Percentiles rank a stretch among this genome's conserved stretches.
Evolutionary conservation across 805 yeast species (phyloP).

Genomic region (Yamadazyma phyllophila): DNA sequence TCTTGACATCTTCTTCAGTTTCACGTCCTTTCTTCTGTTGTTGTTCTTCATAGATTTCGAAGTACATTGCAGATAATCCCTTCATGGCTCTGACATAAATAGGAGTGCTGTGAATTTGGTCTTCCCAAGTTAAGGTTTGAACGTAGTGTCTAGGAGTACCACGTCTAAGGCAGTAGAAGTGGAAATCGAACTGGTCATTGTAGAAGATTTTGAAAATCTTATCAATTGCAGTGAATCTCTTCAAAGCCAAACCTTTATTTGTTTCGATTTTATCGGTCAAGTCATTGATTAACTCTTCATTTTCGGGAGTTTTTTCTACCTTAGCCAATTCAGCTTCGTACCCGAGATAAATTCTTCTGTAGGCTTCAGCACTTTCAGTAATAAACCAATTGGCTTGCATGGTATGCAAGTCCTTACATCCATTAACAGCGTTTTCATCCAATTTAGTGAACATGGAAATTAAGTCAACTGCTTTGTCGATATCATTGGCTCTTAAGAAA

Average conservation of each 20-base stretch:
- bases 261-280: conserved; percentile 44
- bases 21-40: conserved; percentile 8
- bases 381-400: conserved; percentile 94
- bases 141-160: conserved; percentile 87
- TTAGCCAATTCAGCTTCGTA: conserved; percentile 22
- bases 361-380: conserved; percentile 81
- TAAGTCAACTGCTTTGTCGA: conserved; percentile 70
- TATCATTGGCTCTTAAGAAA: conserved; percentile 67
- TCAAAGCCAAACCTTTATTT: conserved; percentile 70
- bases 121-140: conserved; percentile 80
- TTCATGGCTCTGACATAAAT: conserved; percentile 66
- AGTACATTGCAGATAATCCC: conserved; percentile 60
- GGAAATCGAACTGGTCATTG: conserved; percentile 92
- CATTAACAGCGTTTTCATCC: conserved; percentile 77
- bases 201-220: conserved; percentile 68
- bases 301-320: conserved; percentile 19
- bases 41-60: conserved; percentile 36
- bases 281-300: conserved; percentile 20
- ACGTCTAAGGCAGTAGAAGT: conserved; percentile 82
- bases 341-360: conserved; percentile 52
- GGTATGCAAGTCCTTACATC: conserved; percentile 78
- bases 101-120: conserved; percentile 64
- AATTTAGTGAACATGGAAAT: conserved; percentile 77
- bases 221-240: conserved; percentile 67
- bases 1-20: conserved; percentile 15